Base-by-base conservation (phyloP, 2,329 filamentous ascomycete species). In the Xylariaceae sp. region DNA sequence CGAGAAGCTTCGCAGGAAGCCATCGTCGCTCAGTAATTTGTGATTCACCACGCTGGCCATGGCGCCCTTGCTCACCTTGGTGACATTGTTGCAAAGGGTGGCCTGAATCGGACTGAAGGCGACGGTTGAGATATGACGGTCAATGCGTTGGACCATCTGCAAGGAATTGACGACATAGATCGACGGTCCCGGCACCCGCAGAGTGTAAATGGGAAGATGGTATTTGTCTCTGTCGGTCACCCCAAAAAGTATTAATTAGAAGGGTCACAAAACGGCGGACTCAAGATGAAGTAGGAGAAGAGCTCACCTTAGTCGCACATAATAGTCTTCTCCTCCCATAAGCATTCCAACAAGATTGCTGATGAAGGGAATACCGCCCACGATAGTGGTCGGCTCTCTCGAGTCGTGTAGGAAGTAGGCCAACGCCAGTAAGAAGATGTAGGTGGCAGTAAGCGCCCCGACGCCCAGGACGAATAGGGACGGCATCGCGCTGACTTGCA, bases 161-260 rank as follows among this genome's bases (percentile, higher is more conserved):
- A 54, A 51, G 35, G 51, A 54, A 40, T 54, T 57, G 40, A 54
- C 55, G 11, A 57, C 46, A 35, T 57, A 57, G 34, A 57, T 26
- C 12, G 55, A 42, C 19, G 51, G 40, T 2, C 55, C 55, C n/a
- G 55, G 55, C 0, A 51, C 43, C 8, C 43, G 35, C 5, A 57
- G 42, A 9, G 54, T 53, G 54, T 56, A 56, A 12, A 56, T 56
- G n/a, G 44, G 39, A 26, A 56, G 26, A 6, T 45, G 32, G 31
- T 44, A 40, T 29, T 49, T n/a, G 50, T 56, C 50, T 50, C 54
- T 56, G 35, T 47, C 4, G 1, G 29, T 12, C 19, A 19, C 19
- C 19, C 19, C 0, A 19, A 19, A 19, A 19, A 19, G 19, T 8
- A 48, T 52, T 31, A 53, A 43, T 43, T 9, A 27, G 29, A 43